Conservation (phyloP, 2,329 filamentous ascomycete species). For the Aspergillus pseudoglaucus region DNA sequence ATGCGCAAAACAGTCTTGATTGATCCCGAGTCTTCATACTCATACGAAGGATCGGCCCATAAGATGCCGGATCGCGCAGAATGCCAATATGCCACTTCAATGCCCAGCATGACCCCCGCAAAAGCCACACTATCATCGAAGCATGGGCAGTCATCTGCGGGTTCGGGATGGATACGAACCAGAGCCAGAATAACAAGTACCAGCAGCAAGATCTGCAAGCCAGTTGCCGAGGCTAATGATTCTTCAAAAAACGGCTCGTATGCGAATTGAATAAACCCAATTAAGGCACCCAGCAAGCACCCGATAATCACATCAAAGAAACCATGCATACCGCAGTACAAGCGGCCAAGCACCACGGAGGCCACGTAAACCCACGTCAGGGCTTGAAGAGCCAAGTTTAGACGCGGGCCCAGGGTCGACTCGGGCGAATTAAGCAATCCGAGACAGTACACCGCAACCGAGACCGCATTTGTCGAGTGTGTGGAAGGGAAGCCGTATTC, state of each 20-base stretch:
- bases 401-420: constrained; percentile 54
- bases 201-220: constrained; percentile 58
- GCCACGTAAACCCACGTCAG: constrained; percentile 76
- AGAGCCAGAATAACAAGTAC: constrained; percentile 64
- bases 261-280: constrained; percentile 51
- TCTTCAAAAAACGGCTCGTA: constrained; percentile 58
- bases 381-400: constrained; percentile 58
- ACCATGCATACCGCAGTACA: constrained; percentile 99
- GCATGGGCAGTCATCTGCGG: constrained; percentile 92
- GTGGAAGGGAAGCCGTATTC: constrained; percentile 98
- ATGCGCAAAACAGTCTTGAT: constrained; percentile 60
- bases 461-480: constrained; percentile 94
- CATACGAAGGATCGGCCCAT: constrained; percentile 52
- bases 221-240: constrained; percentile 61
- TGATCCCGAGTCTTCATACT: constrained; percentile 61
- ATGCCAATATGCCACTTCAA: constrained; percentile 79
- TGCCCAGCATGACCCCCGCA: constrained; percentile 79
- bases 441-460: constrained; percentile 79
- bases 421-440: constrained; percentile 61
- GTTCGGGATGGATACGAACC: constrained; percentile 87
- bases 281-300: constrained; percentile 64
- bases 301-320: constrained; percentile 86
- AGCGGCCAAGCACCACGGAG: constrained; percentile 81
- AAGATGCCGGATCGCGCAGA: constrained; percentile 56
- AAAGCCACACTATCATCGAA: constrained; percentile 96